Evolutionary conservation across 2,329 filamentous ascomycete species (phyloP).

Genomic region (Neocatenulostroma microsporum): DNA sequence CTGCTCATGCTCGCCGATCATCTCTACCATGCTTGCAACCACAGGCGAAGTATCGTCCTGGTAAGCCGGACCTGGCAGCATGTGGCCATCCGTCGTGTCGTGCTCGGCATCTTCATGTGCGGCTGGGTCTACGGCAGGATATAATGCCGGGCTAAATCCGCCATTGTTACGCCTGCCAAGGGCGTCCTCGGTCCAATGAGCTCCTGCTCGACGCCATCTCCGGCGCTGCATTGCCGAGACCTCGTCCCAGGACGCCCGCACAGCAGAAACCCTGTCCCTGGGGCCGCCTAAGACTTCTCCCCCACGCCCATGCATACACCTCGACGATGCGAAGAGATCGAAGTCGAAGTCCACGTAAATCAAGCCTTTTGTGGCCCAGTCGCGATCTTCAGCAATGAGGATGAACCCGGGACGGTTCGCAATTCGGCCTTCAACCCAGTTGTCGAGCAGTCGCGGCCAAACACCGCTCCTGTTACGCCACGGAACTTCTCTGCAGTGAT

Average conservation of each 20-base stretch:
- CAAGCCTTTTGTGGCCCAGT: neutral
- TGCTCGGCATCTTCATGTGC: neutral
- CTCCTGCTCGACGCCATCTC: neutral
- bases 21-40: neutral
- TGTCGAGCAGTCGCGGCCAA: conserved; percentile 1
- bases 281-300: too few species aligned
- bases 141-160: neutral
- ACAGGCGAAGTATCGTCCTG: neutral
- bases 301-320: too few species aligned
- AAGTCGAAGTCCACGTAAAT: too few species aligned
- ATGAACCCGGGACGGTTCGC: too few species aligned
- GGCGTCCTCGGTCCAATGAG: neutral
- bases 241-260: neutral
- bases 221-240: neutral
- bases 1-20: too few species aligned
- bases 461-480: conserved; percentile 2
- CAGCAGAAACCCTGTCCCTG: too few species aligned
- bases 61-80: neutral
- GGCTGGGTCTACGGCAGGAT: conserved; percentile 1
- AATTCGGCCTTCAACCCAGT: neutral
- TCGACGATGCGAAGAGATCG: too few species aligned
- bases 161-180: neutral
- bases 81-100: neutral
- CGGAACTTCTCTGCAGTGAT: conserved; percentile 1
- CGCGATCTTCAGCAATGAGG: neutral